Base-by-base conservation (phyloP, 176 grass and related monocot genomes). In the Lolium rigidum region DNA sequence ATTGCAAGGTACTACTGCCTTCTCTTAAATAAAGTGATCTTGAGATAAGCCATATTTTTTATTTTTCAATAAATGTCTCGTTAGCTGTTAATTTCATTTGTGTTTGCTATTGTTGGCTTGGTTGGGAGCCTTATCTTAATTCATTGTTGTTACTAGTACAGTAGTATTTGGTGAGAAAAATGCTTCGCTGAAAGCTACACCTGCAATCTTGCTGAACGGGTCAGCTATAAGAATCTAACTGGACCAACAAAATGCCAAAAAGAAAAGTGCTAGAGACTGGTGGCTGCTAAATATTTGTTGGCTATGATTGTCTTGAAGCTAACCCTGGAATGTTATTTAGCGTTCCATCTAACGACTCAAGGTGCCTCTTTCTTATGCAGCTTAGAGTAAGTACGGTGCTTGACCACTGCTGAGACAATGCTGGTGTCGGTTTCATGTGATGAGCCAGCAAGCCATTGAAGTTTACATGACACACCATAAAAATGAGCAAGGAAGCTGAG, bases 341-440 rank as follows among this genome's bases (percentile, higher is more conserved):
- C 48, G 22, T 43, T 50, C 22, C 48, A 51, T 10, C 80, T 87
- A 74, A 90, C 43, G 43, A 31, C 11, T 15, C 37, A 82, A 28
- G 37, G 1, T 22, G 16, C 21, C 16, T 38, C 57, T 59, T 26
- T 43, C 16, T 77, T 86, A 9, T 90, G 73, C 93, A 98, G 96
- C 96, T 98, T 76, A 89, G 96, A 51, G 91, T 92, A 55, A 85
- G 91, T 15, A 98, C 86, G 90, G 88, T 95, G 76, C 96, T 98
- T 78, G 93, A 98, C 85, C 88, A 95, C 59, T 95, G 91, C 61
- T 31, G 85, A 31, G 96, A 94, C 77, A 88, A 73, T n/a, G 31
- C 69, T 0, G 81, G 86, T 5, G 88, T 89, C 7, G 83, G 67
- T 80, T 82, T 81, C 60, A 81, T 87, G 89, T 87, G 82, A 87